Conservation (phyloP, 148 eudicot genomes). For the Vaccinium vitisidaea region DNA sequence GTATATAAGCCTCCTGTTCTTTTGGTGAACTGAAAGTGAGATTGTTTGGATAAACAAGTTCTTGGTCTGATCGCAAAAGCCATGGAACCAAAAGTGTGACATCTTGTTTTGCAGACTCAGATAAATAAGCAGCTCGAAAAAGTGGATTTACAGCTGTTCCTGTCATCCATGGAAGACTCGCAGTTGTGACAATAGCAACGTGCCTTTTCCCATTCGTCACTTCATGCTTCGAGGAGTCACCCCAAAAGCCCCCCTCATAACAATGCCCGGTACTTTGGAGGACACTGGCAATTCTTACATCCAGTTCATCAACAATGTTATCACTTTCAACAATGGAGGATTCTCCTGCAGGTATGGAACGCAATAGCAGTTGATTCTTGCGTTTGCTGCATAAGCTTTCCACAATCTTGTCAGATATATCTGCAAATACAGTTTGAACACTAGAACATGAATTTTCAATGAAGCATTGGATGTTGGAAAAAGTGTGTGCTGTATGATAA, state of each 20-base stretch:
- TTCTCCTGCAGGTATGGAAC: slow-evolving; percentile 67
- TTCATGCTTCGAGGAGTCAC: slow-evolving; percentile 45
- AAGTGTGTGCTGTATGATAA: not conserved
- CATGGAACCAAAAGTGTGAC: slow-evolving; percentile 96
- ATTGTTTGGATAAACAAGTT: slow-evolving; percentile 86
- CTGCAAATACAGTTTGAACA: slow-evolving; percentile 35
- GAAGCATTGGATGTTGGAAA: not conserved
- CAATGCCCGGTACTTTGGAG: slow-evolving; percentile 94
- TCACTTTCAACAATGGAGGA: slow-evolving; percentile 61
- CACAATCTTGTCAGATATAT: slow-evolving; percentile 85
- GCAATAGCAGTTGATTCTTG: slow-evolving; percentile 56
- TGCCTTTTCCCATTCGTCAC: slow-evolving; percentile 62
- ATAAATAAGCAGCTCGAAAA: slow-evolving; percentile 93
- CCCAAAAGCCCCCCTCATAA: slow-evolving; percentile 91
- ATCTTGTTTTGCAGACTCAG: slow-evolving; percentile 80
- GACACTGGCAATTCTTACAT: slow-evolving; percentile 89
- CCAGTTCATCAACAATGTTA: slow-evolving; percentile 68
- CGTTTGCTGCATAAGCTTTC: slow-evolving; percentile 81
- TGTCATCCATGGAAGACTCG: slow-evolving; percentile 99
- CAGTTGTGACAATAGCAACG: slow-evolving; percentile 96
- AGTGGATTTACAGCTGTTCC: slow-evolving; percentile 98
- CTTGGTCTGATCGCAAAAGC: slow-evolving; percentile 93
- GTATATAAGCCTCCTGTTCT: slow-evolving; percentile 85
- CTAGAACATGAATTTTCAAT: not conserved
- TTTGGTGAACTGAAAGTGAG: slow-evolving; percentile 82